These are phyloP conservation scores for Jaapia argillacea DNA, from an alignment of 768 basidiomycete species.

Conservation along the genomic window DNA sequence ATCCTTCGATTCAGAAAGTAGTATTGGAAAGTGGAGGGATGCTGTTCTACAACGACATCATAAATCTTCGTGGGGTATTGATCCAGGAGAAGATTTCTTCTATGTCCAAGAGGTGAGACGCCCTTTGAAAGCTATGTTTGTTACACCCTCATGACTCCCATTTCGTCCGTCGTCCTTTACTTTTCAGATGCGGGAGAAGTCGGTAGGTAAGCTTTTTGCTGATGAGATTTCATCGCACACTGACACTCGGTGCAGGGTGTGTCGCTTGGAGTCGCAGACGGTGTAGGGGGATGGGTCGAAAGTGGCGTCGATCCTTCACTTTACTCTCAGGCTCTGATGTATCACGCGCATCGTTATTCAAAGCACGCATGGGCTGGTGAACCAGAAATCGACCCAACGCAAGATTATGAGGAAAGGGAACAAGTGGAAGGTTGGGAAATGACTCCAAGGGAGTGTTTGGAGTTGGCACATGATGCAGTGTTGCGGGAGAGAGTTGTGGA, in stretches of 20 bases:
- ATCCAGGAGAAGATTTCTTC: constrained; percentile 54
- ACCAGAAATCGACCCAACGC: constrained; percentile 69
- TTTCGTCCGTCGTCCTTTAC: constrained; percentile 5
- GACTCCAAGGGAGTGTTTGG: constrained; percentile 59
- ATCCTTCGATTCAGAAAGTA: constrained; percentile 50
- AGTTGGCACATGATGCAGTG: constrained; percentile 63
- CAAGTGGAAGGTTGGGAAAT: constrained; percentile 60
- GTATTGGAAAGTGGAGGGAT: constrained; percentile 64
- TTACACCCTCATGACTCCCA: not conserved
- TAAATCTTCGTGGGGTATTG: constrained; percentile 25
- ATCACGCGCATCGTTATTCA: constrained; percentile 67
- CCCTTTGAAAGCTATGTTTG: not conserved
- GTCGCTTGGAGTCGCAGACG: constrained; percentile 82
- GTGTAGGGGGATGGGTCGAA: constrained; percentile 87
- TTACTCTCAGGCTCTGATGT: constrained; percentile 90
- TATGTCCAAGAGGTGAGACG: constrained; percentile 58
- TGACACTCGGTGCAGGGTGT: constrained; percentile 39
- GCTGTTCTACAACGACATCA: constrained; percentile 36
- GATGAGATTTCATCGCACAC: not conserved
- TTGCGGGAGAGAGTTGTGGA: constrained; percentile 47
- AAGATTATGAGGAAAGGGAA: constrained; percentile 59
- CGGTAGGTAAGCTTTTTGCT: constrained; percentile 42
- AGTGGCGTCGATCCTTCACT: constrained; percentile 79
- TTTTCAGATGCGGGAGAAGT: constrained; percentile 62
- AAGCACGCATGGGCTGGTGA: constrained; percentile 73